Base-by-base conservation (phyloP, 371 early-diverging fungal species). In the Parasitella parasitica region DNA sequence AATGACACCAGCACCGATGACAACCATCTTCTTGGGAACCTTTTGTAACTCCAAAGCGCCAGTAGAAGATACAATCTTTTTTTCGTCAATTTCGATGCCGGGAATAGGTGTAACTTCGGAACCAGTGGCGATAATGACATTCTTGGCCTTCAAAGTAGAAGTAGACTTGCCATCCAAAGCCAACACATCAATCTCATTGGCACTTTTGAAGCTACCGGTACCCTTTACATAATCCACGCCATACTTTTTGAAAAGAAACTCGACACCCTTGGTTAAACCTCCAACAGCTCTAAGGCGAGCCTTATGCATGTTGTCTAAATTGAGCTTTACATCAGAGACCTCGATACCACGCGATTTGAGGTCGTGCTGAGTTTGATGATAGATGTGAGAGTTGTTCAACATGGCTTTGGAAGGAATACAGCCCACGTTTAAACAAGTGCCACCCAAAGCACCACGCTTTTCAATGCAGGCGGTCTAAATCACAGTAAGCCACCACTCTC, bases 341-440 rank as follows among this genome's bases (percentile, higher is more conserved):
- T 96, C 94, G 67, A 98, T 98, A 68, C 98, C 98, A 70, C 97
- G 93, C 70, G 16, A 84, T 74, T 87, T 88, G 66, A 97, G 89
- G 34, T 92, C 94, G 75, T 98, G 96, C 71, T 91, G 78, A 56
- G 97, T 92, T 75, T 89, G 85, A 77, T 98, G 97, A 81, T 89
- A 95, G 57, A 96, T 84, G 87, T 98, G 97, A 39, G 97, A 94
- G 89, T 97, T 97, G 91, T 98, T 87, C 74, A 98, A 88, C 75
- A 98, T 89, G 59, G 98, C 92, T 84, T 98, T 98, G 64, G 97
- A 97, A 37, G 98, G 98, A 79, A 98, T 98, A 85, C 98, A 98
- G 41, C 98, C 98, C 46, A 97, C 97, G 76, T 98, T 98, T 70
- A 98, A 82, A 82, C 98, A 98, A 39, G 98, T 98, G 59, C 98